Base-by-base conservation (phyloP, 176 grass and related monocot genomes). In the Elymus sibiricus region DNA sequence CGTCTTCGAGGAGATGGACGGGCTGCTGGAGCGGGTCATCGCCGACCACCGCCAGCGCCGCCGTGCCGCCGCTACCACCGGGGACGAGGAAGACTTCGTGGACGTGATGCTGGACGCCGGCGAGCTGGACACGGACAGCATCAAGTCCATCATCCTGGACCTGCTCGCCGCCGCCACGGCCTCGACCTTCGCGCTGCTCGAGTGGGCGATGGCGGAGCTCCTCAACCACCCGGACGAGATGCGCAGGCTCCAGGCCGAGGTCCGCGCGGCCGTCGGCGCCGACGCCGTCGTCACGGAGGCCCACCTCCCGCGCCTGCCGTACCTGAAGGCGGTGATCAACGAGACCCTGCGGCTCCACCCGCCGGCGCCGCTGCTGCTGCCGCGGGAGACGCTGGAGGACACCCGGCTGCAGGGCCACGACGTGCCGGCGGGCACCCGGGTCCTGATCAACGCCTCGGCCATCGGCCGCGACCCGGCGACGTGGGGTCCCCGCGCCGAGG, bases 401-500 rank as follows among this genome's bases (percentile, higher is more conserved):
- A 87, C 79, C 0, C 42, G 85, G 71, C 62, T 90, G 12, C 60
- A 74, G 1, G 82, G 85, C 31, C 43, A 83, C 89, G 69, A 46
- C 1, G 64, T 89, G 15, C 87, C 87, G 19, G 74, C 87, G 2
- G 4, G 58, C 2, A 92, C 86, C 3, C 87, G 82, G 1, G 88
- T 92, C 11, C 15, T 88, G 11, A 46, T 95, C 85, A 92, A 95
- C 66, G 85, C 82, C 0, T 95, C 87, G 87, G 85, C 88, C 11
- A 88, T 88, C 37, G 68, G 66, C 0, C 63, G 87, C 12, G 94
- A 95, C 51, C 3, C 58, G 1, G 27, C 51, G 15, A 4, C 78
- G 22, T 95, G 94, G 91, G 86, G 87, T 0, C 16, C 39, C 39
- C 17, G 49, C 40, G 64, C 90, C 6, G 79, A 87, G 12, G 87